Evolutionary conservation across 805 yeast species (phyloP).

Genomic region (Candida manassasensis): DNA sequence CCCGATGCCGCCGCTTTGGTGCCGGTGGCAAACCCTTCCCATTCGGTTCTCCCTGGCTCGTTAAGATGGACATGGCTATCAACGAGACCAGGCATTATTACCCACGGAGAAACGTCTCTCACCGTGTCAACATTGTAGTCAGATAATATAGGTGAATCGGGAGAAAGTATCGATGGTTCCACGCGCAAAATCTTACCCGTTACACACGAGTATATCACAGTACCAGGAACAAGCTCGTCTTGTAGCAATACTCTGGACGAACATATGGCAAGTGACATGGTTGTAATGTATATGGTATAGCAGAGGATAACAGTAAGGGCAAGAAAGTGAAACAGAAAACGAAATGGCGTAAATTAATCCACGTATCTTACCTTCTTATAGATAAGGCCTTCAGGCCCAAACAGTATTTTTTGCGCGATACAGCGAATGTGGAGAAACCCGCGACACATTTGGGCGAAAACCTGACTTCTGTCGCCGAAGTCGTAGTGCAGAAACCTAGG

Average conservation of each 20-base stretch:
- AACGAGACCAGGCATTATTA: slow-evolving; percentile 83
- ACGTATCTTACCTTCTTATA: too few relatives aligned
- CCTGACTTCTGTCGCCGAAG: too few relatives aligned
- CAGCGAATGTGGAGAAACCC: too few relatives aligned
- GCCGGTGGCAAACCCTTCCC: slow-evolving; percentile 98
- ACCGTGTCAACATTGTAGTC: slow-evolving; percentile 42
- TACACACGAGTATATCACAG: slow-evolving; percentile 53
- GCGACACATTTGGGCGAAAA: too few relatives aligned
- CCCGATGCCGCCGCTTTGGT: slow-evolving; percentile 93
- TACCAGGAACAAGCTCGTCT: slow-evolving; percentile 49
- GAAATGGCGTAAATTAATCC: too few relatives aligned
- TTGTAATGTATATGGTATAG: slow-evolving; percentile 2
- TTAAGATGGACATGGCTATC: slow-evolving; percentile 93
- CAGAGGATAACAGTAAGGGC: too few relatives aligned
- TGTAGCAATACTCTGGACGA: slow-evolving; percentile 55
- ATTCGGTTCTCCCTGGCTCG: slow-evolving; percentile 96
- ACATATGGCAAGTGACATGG: slow-evolving; percentile 61
- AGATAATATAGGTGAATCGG: slow-evolving; percentile 36
- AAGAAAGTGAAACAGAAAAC: too few relatives aligned
- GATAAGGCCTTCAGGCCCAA: too few relatives aligned
- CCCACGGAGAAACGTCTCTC: slow-evolving; percentile 56
- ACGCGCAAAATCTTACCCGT: slow-evolving; percentile 54
- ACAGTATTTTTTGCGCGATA: too few relatives aligned
- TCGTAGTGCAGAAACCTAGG: too few relatives aligned
- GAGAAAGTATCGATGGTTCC: slow-evolving; percentile 25